phyloP scores from a whole-genome alignment of 306 rosid genomes.

The Datisca glomerata region DNA sequence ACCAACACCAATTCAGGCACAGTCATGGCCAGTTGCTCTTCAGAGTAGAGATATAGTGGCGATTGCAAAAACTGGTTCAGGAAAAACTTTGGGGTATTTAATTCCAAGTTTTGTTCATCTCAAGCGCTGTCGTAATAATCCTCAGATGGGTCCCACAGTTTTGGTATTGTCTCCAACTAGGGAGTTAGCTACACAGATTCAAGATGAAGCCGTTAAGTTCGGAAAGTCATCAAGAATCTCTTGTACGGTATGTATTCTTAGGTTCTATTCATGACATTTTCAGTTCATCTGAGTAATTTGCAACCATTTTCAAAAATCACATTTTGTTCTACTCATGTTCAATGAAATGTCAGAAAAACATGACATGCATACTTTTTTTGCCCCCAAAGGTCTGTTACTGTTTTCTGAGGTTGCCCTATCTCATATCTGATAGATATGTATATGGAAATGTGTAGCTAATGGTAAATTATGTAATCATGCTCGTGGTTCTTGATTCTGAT shows the following conservation, averaged over 20 bases:
- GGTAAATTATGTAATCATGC: too few species aligned
- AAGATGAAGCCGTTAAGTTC: conserved; percentile 95
- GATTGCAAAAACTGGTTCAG: conserved; percentile 98
- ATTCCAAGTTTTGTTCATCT: conserved; percentile 86
- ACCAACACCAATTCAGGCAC: conserved; percentile 99
- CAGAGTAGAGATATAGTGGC: conserved; percentile 95
- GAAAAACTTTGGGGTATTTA: conserved; percentile 94
- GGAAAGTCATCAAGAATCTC: conserved; percentile 75
- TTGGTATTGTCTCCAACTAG: conserved; percentile 93
- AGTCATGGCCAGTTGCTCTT: conserved; percentile 99
- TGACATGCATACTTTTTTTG: too few species aligned
- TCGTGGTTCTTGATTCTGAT: too few species aligned
- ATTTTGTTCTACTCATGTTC: too few species aligned
- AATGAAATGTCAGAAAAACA: too few species aligned
- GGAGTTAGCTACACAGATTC: conserved; percentile 97
- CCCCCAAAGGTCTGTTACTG: too few species aligned
- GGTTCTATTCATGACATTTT: too few species aligned
- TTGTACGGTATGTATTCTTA: conserved; percentile 38
- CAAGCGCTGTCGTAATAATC: conserved; percentile 54
- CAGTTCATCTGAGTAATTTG: too few species aligned
- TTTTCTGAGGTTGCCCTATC: too few species aligned
- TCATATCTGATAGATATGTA: too few species aligned
- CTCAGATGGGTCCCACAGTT: conserved; percentile 71
- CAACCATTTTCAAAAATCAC: too few species aligned
- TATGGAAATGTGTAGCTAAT: too few species aligned